Conservation (phyloP, 2,329 filamentous ascomycete genomes). For the Clonostachys sp. region DNA sequence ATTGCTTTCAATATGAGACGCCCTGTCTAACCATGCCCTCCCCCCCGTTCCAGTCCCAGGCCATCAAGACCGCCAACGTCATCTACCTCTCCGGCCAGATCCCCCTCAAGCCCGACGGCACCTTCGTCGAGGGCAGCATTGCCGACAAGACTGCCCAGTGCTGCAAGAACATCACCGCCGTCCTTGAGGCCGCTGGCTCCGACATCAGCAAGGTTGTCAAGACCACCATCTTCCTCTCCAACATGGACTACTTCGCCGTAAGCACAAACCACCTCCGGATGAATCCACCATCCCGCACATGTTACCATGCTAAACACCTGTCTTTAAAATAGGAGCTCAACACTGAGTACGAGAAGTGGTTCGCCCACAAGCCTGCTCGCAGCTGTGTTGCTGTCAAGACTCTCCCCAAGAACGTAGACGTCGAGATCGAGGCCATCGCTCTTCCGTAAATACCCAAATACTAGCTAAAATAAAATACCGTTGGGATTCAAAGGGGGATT, state of each 20-base stretch:
- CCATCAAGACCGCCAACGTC: slow-evolving; percentile 59
- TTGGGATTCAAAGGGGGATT: too few relatives aligned
- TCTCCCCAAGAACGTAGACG: slow-evolving; percentile 78
- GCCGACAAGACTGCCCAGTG: slow-evolving; percentile 58
- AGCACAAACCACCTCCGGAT: slow-evolving; percentile 11
- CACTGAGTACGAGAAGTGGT: slow-evolving; percentile 77
- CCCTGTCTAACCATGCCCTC: slow-evolving; percentile 5
- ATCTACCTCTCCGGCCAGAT: slow-evolving; percentile 72
- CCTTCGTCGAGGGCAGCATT: slow-evolving; percentile 54
- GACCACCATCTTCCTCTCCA: slow-evolving; percentile 84
- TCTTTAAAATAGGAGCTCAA: slow-evolving; percentile 63
- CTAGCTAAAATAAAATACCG: too few relatives aligned
- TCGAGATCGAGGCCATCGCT: slow-evolving; percentile 89
- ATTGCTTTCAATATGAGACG: background rate
- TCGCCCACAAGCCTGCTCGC: slow-evolving; percentile 78
- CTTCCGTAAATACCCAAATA: slow-evolving; percentile 39
- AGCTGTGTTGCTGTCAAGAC: slow-evolving; percentile 89
- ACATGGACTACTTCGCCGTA: slow-evolving; percentile 82
- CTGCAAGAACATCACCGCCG: slow-evolving; percentile 76
- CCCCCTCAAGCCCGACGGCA: slow-evolving; percentile 55
- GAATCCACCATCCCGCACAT: too few relatives aligned
- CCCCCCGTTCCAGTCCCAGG: slow-evolving; percentile 47
- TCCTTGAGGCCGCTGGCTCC: slow-evolving; percentile 78
- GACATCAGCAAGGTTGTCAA: slow-evolving; percentile 80
- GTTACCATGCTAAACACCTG: background rate